phyloP scores from a whole-genome alignment of 345 rosid genomes.

The Euphorbia lathyris region DNA sequence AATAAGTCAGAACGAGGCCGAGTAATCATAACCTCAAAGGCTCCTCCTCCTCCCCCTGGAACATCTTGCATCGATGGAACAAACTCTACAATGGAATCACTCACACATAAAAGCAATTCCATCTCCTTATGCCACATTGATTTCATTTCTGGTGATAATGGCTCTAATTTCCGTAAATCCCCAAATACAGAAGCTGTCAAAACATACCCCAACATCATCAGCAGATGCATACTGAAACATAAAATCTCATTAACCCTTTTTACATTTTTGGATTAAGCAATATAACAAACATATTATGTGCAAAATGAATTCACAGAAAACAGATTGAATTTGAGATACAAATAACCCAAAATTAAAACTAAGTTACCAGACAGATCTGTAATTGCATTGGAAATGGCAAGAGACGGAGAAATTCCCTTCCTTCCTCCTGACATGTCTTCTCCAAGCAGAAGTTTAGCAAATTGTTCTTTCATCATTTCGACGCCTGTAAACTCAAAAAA shows the following conservation, averaged over 20 bases:
- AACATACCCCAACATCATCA: not conserved
- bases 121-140: constrained; percentile 29
- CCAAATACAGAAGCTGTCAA: constrained; percentile 32
- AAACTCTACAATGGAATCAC: constrained; percentile 32
- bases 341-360: too few relatives aligned
- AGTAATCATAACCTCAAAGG: constrained; percentile 29
- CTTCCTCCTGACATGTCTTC: constrained; percentile 64
- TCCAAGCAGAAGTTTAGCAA: constrained; percentile 54
- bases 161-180: constrained; percentile 29
- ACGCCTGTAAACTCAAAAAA: constrained; percentile 22
- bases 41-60: constrained; percentile 27
- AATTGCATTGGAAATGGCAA: constrained; percentile 43
- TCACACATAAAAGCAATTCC: constrained; percentile 28
- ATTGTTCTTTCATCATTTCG: constrained; percentile 45
- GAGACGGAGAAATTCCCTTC: constrained; percentile 45
- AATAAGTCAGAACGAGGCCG: constrained; percentile 26
- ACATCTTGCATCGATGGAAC: constrained; percentile 25
- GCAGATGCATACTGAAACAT: not conserved
- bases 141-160: constrained; percentile 20
- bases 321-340: too few relatives aligned
- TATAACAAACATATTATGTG: too few relatives aligned
- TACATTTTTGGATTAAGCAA: too few relatives aligned
- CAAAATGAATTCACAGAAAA: too few relatives aligned
- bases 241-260: not conserved
- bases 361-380: constrained; percentile 37